Conservation (phyloP, 352 stramenopile genomes). For the Phytopythium montanum region DNA sequence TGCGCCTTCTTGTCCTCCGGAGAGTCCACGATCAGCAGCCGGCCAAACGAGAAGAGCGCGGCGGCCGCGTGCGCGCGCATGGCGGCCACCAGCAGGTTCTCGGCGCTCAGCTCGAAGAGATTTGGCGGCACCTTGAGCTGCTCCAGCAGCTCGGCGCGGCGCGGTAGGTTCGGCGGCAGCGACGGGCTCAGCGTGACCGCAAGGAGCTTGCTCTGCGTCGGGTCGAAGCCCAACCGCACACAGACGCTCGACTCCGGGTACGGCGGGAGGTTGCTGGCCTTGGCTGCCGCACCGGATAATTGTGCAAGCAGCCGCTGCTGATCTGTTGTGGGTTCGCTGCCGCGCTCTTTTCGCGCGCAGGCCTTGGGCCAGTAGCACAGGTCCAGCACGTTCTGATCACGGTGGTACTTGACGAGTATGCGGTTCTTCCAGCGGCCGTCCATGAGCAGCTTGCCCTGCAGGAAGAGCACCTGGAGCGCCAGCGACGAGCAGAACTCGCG, state of each 20-base stretch:
- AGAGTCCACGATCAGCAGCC: slow-evolving; percentile 65
- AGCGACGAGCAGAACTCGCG: slow-evolving; percentile 80
- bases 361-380: slow-evolving; percentile 83
- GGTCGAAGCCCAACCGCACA: slow-evolving; percentile 59
- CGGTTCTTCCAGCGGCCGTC: slow-evolving; percentile 79
- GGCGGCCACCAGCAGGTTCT: slow-evolving; percentile 68
- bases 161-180: slow-evolving; percentile 59
- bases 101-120: slow-evolving; percentile 70
- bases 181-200: slow-evolving; percentile 59
- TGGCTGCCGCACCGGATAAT: slow-evolving; percentile 24
- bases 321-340: slow-evolving; percentile 35
- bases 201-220: slow-evolving; percentile 56
- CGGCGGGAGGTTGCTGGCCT: slow-evolving; percentile 20
- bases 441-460: slow-evolving; percentile 73
- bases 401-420: slow-evolving; percentile 74
- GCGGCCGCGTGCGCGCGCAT: slow-evolving; percentile 76
- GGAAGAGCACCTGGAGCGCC: slow-evolving; percentile 69
- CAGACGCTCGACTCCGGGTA: slow-evolving; percentile 71
- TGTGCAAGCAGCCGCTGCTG: slow-evolving; percentile 63
- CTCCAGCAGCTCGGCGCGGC: slow-evolving; percentile 46
- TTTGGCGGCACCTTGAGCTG: slow-evolving; percentile 69
- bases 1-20: slow-evolving; percentile 38
- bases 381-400: slow-evolving; percentile 73
- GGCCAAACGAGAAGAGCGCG: slow-evolving; percentile 67
- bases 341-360: slow-evolving; percentile 49